These are phyloP conservation scores for Polytrichum commune DNA, from an alignment of 225 moss, liverwort and hornwort species.

Conservation along the genomic window DNA sequence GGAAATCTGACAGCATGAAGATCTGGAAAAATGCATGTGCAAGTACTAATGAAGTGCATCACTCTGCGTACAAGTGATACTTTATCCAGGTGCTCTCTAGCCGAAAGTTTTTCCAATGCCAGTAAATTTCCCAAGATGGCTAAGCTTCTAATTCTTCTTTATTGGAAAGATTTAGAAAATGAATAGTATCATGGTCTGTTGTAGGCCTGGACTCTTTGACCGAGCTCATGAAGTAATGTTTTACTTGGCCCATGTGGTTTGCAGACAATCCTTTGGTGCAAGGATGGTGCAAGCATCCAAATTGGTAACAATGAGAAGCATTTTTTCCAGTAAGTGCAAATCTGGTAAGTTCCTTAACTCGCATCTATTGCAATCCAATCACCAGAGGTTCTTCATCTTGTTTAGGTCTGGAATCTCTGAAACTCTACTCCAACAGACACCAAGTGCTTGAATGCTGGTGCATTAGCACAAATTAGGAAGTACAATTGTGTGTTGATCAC, in stretches of 20 bases:
- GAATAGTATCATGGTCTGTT: neutral
- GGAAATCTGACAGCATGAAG: too few species aligned
- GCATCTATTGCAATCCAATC: neutral
- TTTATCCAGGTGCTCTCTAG: neutral
- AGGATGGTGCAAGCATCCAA: neutral
- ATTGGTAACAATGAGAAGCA: neutral
- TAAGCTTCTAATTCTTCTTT: neutral
- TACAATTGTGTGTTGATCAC: neutral
- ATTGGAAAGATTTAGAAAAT: neutral
- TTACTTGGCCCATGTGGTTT: neutral
- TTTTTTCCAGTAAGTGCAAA: neutral
- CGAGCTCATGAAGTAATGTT: neutral
- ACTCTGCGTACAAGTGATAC: neutral
- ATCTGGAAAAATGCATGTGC: too few species aligned
- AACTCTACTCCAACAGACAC: neutral
- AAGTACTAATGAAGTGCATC: too few species aligned
- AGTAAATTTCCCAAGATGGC: neutral
- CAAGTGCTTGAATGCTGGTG: neutral
- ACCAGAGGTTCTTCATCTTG: neutral
- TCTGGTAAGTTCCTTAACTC: neutral
- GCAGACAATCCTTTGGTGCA: neutral
- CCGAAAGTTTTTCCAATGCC: neutral
- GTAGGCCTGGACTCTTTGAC: neutral
- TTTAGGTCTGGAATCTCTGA: neutral
- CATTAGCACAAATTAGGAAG: neutral